phyloP scores from a whole-genome alignment of 2,329 filamentous ascomycete species.

The Nemania serpens region DNA sequence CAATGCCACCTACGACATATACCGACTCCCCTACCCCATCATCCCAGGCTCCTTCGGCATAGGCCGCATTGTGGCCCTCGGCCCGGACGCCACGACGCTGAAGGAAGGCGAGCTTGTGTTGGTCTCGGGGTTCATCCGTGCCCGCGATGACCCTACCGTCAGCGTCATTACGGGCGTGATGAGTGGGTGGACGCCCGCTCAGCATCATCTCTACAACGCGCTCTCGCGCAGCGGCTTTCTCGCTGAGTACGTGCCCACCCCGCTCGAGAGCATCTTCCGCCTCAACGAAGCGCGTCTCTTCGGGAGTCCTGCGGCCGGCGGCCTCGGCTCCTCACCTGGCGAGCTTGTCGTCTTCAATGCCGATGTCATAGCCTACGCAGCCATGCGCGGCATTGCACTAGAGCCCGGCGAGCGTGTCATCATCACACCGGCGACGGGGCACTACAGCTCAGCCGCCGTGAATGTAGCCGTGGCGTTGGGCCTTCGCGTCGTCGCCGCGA shows the following conservation, averaged over 20 bases:
- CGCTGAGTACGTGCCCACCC: constrained; percentile 43
- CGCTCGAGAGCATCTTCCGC: constrained; percentile 44
- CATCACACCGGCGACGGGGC: constrained; percentile 52
- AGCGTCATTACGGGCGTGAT: constrained; percentile 39
- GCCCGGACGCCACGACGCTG: constrained; percentile 42
- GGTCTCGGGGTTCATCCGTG: constrained; percentile 42
- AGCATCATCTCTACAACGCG: constrained; percentile 38
- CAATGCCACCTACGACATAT: background rate
- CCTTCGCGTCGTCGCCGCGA: constrained; percentile 55
- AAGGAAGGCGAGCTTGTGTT: constrained; percentile 42
- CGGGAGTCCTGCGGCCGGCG: background rate
- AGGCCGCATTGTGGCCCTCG: constrained; percentile 42
- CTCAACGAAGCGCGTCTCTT: constrained; percentile 41
- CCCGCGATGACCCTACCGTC: constrained; percentile 41
- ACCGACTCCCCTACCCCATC: constrained; percentile 39
- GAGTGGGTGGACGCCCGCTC: constrained; percentile 35
- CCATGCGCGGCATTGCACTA: constrained; percentile 49
- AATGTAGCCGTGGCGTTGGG: constrained; percentile 53
- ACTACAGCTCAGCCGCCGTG: constrained; percentile 52
- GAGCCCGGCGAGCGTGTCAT: constrained; percentile 53
- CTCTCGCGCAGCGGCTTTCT: constrained; percentile 42
- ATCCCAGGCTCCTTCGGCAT: constrained; percentile 40
- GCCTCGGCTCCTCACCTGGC: constrained; percentile 45
- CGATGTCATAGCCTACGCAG: constrained; percentile 51
- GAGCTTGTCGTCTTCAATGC: constrained; percentile 46